Evolutionary conservation across 2,329 filamentous ascomycete genomes (phyloP), one percentile per base, ranked within the genome.

Genomic region (Cryphonectria parasitica): DNA sequence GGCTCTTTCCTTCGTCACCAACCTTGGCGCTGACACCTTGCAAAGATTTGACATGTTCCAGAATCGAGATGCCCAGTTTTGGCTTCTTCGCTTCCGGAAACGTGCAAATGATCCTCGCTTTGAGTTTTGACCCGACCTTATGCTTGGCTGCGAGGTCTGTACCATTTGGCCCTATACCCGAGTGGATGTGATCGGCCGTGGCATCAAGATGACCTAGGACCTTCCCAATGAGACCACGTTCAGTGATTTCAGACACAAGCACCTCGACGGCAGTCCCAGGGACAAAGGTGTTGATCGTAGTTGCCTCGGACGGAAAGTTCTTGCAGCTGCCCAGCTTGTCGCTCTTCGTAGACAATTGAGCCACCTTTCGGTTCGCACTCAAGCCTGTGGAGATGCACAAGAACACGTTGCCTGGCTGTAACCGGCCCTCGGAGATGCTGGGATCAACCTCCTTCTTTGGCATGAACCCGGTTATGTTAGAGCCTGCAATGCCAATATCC

Each of bases 191-290:
- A 79, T 99, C 96, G 25, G 95, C 94, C 0, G 94, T 98, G 15
- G 93, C 92, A 81, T 98, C 93, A 34, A 99, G 83, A 78, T 95
- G 89, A 22, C 96, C 97, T 87, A 99, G 92, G 61, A 98, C 89
- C 80, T 98, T 98, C 76, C 96, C 96, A 64, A 88, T 85, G 71
- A 99, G 82, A n/a, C 96, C 96, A 74, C 88, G 89, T 17, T 87
- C 81, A 15, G 90, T 89, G 19, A 92, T 89, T 63, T 96, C 92
- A 2, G 92, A 91, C 52, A 99, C 83, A 64, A 98, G 85, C 15
- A 98, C 85, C 75, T 97, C 94, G 49, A 94, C 93, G 7, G 91
- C 90, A n/a, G 94, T 96, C 74, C 96, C 97, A 1, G 97, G 96
- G 8, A 98, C 86, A 81, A 97, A 97, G 8, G 92, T 89, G 79